Evolutionary conservation across 257 asterid genomes (phyloP).

Genomic region (Asclepias syriaca): DNA sequence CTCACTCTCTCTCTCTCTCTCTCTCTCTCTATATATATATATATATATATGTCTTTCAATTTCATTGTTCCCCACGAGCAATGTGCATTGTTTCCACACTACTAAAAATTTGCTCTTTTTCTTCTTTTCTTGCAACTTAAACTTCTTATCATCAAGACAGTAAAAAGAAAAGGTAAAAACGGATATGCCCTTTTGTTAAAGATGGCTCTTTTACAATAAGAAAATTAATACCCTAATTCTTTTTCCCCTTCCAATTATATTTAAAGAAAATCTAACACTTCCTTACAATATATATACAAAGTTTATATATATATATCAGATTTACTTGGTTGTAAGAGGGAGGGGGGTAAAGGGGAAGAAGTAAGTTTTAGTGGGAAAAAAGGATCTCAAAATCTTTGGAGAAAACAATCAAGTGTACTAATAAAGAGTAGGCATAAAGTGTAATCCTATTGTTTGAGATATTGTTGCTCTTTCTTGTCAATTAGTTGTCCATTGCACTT

Average conservation of each 20-base stretch:
- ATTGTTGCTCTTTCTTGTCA: conserved; percentile 54
- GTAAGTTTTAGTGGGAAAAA: not conserved
- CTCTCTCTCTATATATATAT: no score
- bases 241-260: no score
- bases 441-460: conserved; percentile 29
- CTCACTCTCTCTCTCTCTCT: no score
- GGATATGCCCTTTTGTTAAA: not conserved
- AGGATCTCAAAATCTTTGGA: not conserved
- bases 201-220: not conserved
- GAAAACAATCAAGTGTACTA: conserved; percentile 24
- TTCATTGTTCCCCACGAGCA: conserved; percentile 53
- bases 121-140: not conserved
- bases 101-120: not conserved
- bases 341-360: not conserved
- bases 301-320: no score
- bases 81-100: conserved; percentile 31
- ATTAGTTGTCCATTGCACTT: conserved; percentile 35
- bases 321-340: no score
- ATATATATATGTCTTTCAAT: conserved; percentile 17
- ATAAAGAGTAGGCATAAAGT: conserved; percentile 24
- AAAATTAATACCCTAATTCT: no score
- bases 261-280: no score
- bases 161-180: not conserved
- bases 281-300: no score
- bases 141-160: not conserved